Base-by-base conservation (phyloP, 805 yeast species). In the Starmerella etchellsii region DNA sequence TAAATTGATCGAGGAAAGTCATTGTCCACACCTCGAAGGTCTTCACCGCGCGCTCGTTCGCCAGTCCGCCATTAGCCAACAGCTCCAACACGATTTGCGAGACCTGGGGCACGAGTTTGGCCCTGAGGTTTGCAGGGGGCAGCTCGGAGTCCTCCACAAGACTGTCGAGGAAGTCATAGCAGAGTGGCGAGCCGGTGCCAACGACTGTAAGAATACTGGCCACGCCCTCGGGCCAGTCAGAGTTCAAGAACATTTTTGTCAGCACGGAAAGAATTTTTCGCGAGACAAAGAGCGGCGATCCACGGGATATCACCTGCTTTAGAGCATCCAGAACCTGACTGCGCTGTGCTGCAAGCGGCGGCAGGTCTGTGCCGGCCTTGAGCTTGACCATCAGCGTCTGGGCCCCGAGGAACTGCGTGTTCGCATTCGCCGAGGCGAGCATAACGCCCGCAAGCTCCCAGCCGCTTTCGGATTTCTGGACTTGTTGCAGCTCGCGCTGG, bases 371-470 rank as follows among this genome's bases (percentile, higher is more conserved):
- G 18, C 46, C 42, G 10, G 42, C 43, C 36, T 49, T 45, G 13
- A 52, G 38, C 25, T 50, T 42, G 16, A 83, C 91, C 0, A 83
- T 70, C 43, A 73, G 75, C 0, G 94, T 83, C 42, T 81, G 66
- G 0, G 93, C 94, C 0, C 94, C 95, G 53, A 83, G 78, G 56
- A 78, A 83, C 53, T 75, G 73, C 28, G 59, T 56, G 32, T 60
- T 53, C 4, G 63, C 52, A 21, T 56, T 53, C 15, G 47, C 31
- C 2, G 58, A 46, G 35, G 44, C 44, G 7, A 83, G 60, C 18
- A 83, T 63, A 30, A 59, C 49, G 27, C 69, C 65, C 0, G 87
- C 94, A 20, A 83, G 53, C 2, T 49, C 47, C 62, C 74, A 67
- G 1, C 83, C 88, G 36, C 67, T 52, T 0, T 61, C 57, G 0